Percentiles rank a stretch among this genome's conserved stretches.
These are phyloP conservation scores for Globisporangium barbulae DNA, from an alignment of 352 stramenopile species.

Conservation along the genomic window DNA sequence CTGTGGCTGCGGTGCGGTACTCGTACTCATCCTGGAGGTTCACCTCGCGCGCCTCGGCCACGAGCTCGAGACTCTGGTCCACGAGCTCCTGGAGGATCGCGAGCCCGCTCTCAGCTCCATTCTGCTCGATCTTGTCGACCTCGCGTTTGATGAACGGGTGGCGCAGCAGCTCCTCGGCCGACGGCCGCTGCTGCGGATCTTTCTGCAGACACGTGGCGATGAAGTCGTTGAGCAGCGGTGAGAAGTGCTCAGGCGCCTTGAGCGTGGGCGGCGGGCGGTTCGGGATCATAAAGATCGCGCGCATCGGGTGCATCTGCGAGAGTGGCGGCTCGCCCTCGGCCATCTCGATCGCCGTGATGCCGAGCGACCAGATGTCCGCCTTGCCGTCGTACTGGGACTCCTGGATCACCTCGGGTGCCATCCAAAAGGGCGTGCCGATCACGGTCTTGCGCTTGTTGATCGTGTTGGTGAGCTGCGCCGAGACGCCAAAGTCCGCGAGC, in stretches of 20 bases:
- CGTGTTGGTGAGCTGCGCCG: slow-evolving; percentile 86
- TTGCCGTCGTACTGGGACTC: slow-evolving; percentile 84
- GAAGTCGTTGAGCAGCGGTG: slow-evolving; percentile 55
- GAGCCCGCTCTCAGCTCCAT: slow-evolving; percentile 26
- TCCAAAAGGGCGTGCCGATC: slow-evolving; percentile 90
- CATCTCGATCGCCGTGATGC: slow-evolving; percentile 90
- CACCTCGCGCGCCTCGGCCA: slow-evolving; percentile 48
- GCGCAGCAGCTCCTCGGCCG: slow-evolving; percentile 40
- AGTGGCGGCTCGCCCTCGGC: slow-evolving; percentile 83
- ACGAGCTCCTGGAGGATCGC: slow-evolving; percentile 68
- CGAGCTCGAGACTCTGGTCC: slow-evolving; percentile 63
- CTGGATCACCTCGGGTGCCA: slow-evolving; percentile 90
- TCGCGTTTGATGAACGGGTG: slow-evolving; percentile 68
- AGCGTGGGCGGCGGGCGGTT: slow-evolving; percentile 59
- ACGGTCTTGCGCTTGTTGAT: slow-evolving; percentile 90
- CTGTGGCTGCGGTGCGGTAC: slow-evolving; percentile 49
- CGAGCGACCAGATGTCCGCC: slow-evolving; percentile 79
- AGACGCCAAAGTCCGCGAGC: slow-evolving; percentile 89
- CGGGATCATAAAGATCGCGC: slow-evolving; percentile 77
- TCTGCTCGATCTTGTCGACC: slow-evolving; percentile 38
- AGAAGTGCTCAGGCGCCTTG: slow-evolving; percentile 36
- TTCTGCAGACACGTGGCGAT: slow-evolving; percentile 65
- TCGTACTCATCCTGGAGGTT: slow-evolving; percentile 51
- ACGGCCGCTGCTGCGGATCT: slow-evolving; percentile 44
- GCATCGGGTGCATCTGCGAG: slow-evolving; percentile 87